These are phyloP conservation scores for Flueggea neowawraea DNA, from an alignment of 441 rosid species.

Conservation along the genomic window DNA sequence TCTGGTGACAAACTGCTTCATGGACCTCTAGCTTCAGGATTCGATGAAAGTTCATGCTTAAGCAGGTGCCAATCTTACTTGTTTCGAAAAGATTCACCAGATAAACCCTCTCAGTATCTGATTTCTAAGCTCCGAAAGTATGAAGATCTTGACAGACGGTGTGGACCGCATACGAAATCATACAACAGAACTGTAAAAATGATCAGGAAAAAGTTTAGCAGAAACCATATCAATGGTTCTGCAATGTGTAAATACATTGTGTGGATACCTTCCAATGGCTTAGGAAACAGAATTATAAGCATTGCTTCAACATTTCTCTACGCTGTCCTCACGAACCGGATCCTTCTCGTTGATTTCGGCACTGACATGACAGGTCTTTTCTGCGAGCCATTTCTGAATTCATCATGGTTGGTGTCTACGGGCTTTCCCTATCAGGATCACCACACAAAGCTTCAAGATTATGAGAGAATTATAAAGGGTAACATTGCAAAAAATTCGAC, in stretches of 20 bases:
- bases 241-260: conserved; percentile 31
- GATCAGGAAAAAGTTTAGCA: conserved; percentile 1
- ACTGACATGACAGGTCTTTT: conserved; percentile 49
- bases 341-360: conserved; percentile 55
- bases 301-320: conserved; percentile 55
- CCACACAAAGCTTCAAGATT: conserved; percentile 36
- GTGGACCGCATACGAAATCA: conserved; percentile 27
- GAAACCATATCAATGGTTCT: conserved; percentile 5
- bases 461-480: conserved; percentile 5
- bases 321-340: conserved; percentile 62
- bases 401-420: conserved; percentile 53
- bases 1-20: conserved; percentile 20
- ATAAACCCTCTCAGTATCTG: conserved; percentile 27
- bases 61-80: conserved; percentile 27
- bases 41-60: conserved; percentile 25
- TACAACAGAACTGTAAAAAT: conserved; percentile 10
- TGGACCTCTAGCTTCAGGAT: conserved; percentile 31
- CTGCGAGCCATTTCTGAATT: conserved; percentile 60
- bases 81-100: conserved; percentile 25
- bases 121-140: conserved; percentile 33
- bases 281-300: conserved; percentile 57
- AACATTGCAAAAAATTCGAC: too few relatives aligned
- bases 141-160: conserved; percentile 29
- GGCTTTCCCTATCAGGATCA: conserved; percentile 39
- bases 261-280: conserved; percentile 44